These are phyloP conservation scores for Verticillium nubilum DNA, from an alignment of 2,329 filamentous ascomycete species.

Conservation along the genomic window DNA sequence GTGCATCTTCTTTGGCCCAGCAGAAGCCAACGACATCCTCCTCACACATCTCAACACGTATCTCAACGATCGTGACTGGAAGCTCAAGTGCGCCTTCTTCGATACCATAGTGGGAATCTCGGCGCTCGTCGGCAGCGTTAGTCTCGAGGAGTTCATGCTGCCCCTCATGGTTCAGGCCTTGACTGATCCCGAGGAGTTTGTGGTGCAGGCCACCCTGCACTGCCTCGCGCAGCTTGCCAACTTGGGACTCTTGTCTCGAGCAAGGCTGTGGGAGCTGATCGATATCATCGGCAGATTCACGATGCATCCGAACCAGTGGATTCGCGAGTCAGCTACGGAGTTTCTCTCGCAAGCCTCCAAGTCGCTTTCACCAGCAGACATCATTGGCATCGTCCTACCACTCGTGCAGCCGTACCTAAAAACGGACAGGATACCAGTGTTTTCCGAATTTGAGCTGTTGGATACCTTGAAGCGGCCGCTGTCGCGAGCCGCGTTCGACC, in stretches of 20 bases:
- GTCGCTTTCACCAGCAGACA: conserved; percentile 73
- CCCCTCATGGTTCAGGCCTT: conserved; percentile 94
- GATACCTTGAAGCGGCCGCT: conserved; percentile 80
- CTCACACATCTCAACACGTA: conserved; percentile 96
- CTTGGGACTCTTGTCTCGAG: conserved; percentile 78
- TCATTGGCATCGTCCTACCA: conserved; percentile 76
- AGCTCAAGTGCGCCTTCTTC: conserved; percentile 93
- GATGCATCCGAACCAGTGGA: conserved; percentile 93
- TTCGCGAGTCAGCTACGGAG: conserved; percentile 80
- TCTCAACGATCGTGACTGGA: conserved; percentile 93
- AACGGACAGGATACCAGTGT: conserved; percentile 56
- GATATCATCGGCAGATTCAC: conserved; percentile 80
- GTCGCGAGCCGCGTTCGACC: conserved; percentile 74
- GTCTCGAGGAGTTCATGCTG: conserved; percentile 89
- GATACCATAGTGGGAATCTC: conserved; percentile 92
- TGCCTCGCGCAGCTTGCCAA: conserved; percentile 85
- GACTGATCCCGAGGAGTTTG: conserved; percentile 88
- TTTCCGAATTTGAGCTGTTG: conserved; percentile 69
- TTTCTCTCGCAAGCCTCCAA: conserved; percentile 74
- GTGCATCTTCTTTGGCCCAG: conserved; percentile 90
- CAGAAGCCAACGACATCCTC: conserved; percentile 93
- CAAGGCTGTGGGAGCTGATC: conserved; percentile 81
- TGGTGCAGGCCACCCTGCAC: conserved; percentile 84
- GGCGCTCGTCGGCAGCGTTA: conserved; percentile 81
- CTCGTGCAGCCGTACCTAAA: conserved; percentile 79